Conservation (phyloP, 1,284 basidiomycete species). For the Puccinia hordei region DNA sequence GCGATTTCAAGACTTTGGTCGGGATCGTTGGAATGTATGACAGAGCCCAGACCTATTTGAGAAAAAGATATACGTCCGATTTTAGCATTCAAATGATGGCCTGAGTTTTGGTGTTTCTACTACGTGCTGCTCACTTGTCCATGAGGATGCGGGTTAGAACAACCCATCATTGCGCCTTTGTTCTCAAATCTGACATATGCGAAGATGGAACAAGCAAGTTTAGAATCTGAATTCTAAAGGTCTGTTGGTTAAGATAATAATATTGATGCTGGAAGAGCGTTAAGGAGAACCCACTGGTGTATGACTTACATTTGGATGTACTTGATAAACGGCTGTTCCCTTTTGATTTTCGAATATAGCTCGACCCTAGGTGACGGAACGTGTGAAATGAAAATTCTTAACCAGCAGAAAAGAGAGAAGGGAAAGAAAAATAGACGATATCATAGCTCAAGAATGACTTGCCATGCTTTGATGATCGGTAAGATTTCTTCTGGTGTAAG, state of each 20-base stretch:
- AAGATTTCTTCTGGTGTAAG: constrained; percentile 69
- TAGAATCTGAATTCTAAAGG: background rate
- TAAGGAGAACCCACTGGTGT: background rate
- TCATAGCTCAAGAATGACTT: constrained; percentile 8
- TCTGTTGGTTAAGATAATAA: background rate
- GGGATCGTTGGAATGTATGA: constrained; percentile 68
- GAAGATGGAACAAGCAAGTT: background rate
- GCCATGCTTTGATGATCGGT: constrained; percentile 75
- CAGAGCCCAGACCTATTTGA: constrained; percentile 60
- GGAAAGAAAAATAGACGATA: background rate
- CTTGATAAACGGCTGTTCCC: constrained; percentile 57
- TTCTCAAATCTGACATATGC: constrained; percentile 67
- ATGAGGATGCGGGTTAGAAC: constrained; percentile 92
- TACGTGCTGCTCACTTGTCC: constrained; percentile 79
- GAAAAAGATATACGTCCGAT: constrained; percentile 31
- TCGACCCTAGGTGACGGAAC: constrained; percentile 26
- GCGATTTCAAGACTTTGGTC: constrained; percentile 57
- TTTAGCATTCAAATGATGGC: constrained; percentile 52
- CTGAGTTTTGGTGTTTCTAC: constrained; percentile 23
- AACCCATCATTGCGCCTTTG: constrained; percentile 94
- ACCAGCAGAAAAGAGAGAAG: background rate
- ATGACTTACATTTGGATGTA: constrained; percentile 57
- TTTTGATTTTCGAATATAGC: constrained; percentile 56
- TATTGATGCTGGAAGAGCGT: background rate
- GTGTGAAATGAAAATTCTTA: background rate